These are phyloP conservation scores for Fraxinus sp. DNA, from an alignment of 305 asterid species.

Conservation along the genomic window DNA sequence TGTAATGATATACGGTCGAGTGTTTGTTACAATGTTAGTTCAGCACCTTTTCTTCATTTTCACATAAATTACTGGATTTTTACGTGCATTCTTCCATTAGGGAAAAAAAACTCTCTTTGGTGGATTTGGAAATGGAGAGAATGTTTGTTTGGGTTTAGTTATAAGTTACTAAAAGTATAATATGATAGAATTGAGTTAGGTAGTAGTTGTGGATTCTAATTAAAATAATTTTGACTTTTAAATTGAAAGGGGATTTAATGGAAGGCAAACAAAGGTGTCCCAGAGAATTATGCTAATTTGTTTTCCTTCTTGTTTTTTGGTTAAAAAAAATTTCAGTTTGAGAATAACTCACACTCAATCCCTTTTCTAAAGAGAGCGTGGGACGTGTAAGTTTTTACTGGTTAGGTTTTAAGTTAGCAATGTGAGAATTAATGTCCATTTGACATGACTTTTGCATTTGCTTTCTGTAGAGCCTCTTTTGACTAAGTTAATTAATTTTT, in stretches of 20 bases:
- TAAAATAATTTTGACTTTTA: not conserved
- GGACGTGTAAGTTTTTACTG: too few species aligned
- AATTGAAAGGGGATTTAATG: not conserved
- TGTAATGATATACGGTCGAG: slow-evolving; percentile 3
- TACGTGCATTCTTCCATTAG: not conserved
- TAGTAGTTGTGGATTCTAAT: not conserved
- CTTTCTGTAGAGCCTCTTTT: too few species aligned
- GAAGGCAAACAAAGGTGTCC: not conserved
- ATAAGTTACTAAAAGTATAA: not conserved
- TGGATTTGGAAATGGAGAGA: not conserved
- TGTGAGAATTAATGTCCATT: too few species aligned
- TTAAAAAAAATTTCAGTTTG: not conserved
- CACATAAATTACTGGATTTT: slow-evolving; percentile 23
- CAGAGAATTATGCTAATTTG: not conserved
- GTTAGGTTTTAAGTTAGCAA: too few species aligned
- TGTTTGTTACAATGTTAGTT: slow-evolving; percentile 24
- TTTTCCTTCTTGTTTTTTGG: not conserved
- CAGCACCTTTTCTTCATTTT: not conserved
- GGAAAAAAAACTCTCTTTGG: not conserved
- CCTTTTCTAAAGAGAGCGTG: too few species aligned
- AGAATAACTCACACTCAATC: not conserved
- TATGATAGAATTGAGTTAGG: not conserved
- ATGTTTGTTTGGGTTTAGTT: not conserved
- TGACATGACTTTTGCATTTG: too few species aligned
- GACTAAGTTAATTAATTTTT: too few species aligned